Percentiles rank a stretch among this genome's conserved stretches.
These are phyloP conservation scores for Neurospora sp. DNA, from an alignment of 495 filamentous ascomycete species.

Conservation along the genomic window DNA sequence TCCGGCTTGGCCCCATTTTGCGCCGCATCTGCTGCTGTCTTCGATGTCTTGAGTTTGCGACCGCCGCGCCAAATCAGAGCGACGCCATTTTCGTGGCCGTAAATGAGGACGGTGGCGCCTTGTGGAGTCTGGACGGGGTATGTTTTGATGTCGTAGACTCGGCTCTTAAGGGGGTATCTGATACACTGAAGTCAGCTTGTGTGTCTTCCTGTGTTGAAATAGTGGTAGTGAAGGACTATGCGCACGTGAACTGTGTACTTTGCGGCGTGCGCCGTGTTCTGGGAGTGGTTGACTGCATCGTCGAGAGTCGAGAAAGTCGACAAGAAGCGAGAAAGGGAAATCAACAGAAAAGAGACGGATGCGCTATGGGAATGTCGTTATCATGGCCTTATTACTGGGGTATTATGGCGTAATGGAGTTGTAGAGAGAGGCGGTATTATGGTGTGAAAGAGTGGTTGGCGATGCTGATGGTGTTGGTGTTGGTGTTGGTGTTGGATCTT, in stretches of 20 bases:
- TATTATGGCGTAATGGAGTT: background rate
- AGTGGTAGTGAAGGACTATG: background rate
- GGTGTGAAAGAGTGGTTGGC: background rate
- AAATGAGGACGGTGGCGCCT: slow-evolving; percentile 73
- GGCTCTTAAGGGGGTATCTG: slow-evolving; percentile 69
- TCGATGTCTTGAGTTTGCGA: slow-evolving; percentile 43
- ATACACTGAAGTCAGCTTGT: slow-evolving; percentile 1
- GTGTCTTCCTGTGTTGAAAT: background rate
- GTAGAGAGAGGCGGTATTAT: background rate
- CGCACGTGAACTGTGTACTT: slow-evolving; percentile 24
- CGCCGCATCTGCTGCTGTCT: slow-evolving; percentile 21
- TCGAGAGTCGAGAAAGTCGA: background rate
- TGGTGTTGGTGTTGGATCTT: background rate
- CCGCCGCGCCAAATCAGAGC: slow-evolving; percentile 77
- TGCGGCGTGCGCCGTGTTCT: slow-evolving; percentile 26
- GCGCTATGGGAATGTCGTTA: background rate
- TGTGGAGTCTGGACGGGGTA: slow-evolving; percentile 74
- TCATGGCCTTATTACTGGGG: background rate
- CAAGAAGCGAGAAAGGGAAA: background rate
- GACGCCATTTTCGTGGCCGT: slow-evolving; percentile 71
- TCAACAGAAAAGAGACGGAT: background rate
- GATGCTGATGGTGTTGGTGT: background rate
- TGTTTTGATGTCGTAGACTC: slow-evolving; percentile 58
- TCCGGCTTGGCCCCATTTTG: slow-evolving; percentile 31
- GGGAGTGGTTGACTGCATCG: slow-evolving; percentile 15